These are phyloP conservation scores for Clarireedia hainanense DNA, from an alignment of 2,329 filamentous ascomycete genomes.

Conservation along the genomic window DNA sequence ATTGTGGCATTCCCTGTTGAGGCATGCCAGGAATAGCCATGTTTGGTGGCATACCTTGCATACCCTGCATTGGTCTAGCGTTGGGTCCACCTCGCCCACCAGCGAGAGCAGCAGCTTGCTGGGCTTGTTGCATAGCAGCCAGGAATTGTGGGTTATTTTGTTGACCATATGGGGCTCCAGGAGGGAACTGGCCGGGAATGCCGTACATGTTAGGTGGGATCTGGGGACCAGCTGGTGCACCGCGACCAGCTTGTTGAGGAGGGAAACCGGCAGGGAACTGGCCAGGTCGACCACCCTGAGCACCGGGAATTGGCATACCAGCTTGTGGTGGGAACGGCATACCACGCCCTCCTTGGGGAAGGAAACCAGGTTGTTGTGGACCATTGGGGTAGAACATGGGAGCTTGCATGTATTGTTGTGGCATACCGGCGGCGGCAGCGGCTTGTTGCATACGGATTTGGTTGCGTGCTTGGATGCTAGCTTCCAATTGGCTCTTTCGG, in stretches of 20 bases:
- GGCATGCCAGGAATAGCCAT: slow-evolving; percentile 49
- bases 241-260: slow-evolving; percentile 80
- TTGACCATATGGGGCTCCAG: slow-evolving; percentile 69
- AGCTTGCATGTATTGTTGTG: slow-evolving; percentile 79
- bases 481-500: slow-evolving; percentile 97
- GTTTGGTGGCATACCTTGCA: slow-evolving; percentile 68
- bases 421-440: slow-evolving; percentile 81
- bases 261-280: slow-evolving; percentile 78
- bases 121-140: slow-evolving; percentile 68
- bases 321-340: slow-evolving; percentile 57
- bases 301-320: slow-evolving; percentile 59
- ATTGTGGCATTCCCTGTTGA: slow-evolving; percentile 46
- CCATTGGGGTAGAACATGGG: slow-evolving; percentile 88
- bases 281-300: slow-evolving; percentile 73
- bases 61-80: slow-evolving; percentile 51
- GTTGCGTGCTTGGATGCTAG: slow-evolving; percentile 98
- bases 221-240: slow-evolving; percentile 73
- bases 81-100: slow-evolving; percentile 31
- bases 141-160: slow-evolving; percentile 73
- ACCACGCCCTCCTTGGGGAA: slow-evolving; percentile 54
- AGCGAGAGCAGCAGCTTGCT: slow-evolving; percentile 48
- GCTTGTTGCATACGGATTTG: slow-evolving; percentile 98
- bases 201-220: slow-evolving; percentile 82
- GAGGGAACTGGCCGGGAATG: slow-evolving; percentile 72
- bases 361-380: slow-evolving; percentile 60